Base-by-base conservation (phyloP, 2,329 filamentous ascomycete genomes). In the Aspergillus cejpii region DNA sequence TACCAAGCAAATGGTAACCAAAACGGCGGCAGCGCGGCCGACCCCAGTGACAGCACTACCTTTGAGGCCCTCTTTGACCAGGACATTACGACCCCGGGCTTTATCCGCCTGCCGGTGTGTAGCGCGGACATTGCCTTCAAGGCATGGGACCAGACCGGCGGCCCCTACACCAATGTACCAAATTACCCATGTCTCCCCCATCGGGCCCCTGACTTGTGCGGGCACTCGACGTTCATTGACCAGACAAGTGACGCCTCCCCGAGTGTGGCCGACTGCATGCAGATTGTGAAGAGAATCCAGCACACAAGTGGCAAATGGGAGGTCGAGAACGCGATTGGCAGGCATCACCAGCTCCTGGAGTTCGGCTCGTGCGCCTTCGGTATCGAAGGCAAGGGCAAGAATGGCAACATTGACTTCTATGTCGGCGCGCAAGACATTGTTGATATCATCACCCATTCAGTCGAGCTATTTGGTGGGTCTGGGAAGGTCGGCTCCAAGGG, bases 401-500 rank as follows among this genome's bases (percentile, higher is more conserved):
- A 45, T 7, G 65, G 64, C 21, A 60, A 61, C 40, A 46, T 59
- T 20, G 23, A 58, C 19, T 68, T 64, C 46, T 5, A 43, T 19
- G 31, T 57, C n/a, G 48, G 52, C 21, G 47, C 41, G 8, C 62
- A 68, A 54, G 64, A 70, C 44, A 53, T 67, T 29, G 57, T 68
- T 36, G 63, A 68, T 43, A 50, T 67, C 33, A 64, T 69, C 45
- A 58, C 52, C 28, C 52, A 63, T 2, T 46, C 63, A 0, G 49
- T 69, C 19, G 48, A 45, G 1, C 42, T 48, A 33, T 69, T 61
- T 52, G 61, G 59, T 5, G 48, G 54, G 5, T 44, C 39, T 36
- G 64, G 63, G 24, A 56, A 49, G 50, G 52, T 69, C 5, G 65
- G 63, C 8, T 59, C 63, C 38, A 67, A 61, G 55, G 67, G 67